phyloP scores from a whole-genome alignment of 1,139 yeast genomes.

The Candida tetrigidarum region DNA sequence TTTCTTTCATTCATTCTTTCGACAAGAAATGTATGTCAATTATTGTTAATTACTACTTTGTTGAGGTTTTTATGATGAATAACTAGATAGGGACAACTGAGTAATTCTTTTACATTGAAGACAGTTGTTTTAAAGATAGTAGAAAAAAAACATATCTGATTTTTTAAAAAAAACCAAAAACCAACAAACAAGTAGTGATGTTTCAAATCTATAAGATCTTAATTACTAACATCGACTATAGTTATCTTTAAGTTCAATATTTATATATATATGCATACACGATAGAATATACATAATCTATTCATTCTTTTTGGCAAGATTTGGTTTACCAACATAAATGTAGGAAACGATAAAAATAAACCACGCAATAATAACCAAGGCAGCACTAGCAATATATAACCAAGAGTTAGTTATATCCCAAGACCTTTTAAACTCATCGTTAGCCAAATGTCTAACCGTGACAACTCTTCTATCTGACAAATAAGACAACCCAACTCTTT shows the following conservation, averaged over 20 bases:
- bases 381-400: slow-evolving; percentile 81
- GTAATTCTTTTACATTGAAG: slow-evolving; percentile 21
- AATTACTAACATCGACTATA: too few relatives aligned
- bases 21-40: slow-evolving; percentile 7
- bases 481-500: slow-evolving; percentile 77
- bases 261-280: not conserved
- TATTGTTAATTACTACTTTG: not conserved
- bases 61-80: slow-evolving; percentile 17
- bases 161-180: too few relatives aligned
- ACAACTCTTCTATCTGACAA: slow-evolving; percentile 70
- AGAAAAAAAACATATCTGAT: slow-evolving; percentile 20
- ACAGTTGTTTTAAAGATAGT: slow-evolving; percentile 22
- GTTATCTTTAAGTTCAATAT: not conserved
- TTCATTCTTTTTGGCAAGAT: slow-evolving; percentile 35
- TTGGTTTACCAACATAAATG: slow-evolving; percentile 47
- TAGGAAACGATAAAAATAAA: slow-evolving; percentile 71
- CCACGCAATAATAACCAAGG: slow-evolving; percentile 76
- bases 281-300: slow-evolving; percentile 16
- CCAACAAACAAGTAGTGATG: not conserved
- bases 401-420: slow-evolving; percentile 94
- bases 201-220: not conserved
- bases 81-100: slow-evolving; percentile 47
- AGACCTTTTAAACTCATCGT: slow-evolving; percentile 92
- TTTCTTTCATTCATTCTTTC: not conserved
- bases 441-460: slow-evolving; percentile 92